Percentiles rank a stretch among this genome's conserved stretches.
Evolutionary conservation across 1,284 basidiomycete species (phyloP).

Genomic region (Trichosporon asahii): DNA sequence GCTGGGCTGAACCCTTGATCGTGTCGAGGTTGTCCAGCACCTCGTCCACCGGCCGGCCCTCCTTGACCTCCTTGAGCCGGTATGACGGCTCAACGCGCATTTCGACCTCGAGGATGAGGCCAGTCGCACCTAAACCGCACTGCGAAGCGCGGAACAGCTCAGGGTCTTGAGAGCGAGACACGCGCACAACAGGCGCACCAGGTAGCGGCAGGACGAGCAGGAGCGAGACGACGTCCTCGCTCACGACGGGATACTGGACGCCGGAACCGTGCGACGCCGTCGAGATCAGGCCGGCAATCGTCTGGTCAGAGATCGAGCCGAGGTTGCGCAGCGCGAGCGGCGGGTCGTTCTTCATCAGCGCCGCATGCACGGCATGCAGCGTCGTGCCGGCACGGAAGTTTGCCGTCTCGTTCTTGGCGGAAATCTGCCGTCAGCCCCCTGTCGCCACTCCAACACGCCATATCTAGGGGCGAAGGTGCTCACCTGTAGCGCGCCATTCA

Average conservation of each 20-base stretch:
- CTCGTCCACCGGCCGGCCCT: conserved; percentile 62
- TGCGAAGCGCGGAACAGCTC: conserved; percentile 89
- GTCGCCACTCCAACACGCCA: background rate
- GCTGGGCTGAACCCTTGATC: conserved; percentile 68
- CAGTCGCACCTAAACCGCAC: conserved; percentile 90
- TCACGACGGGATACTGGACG: conserved; percentile 73
- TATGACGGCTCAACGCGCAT: conserved; percentile 80
- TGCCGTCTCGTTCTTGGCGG: conserved; percentile 59
- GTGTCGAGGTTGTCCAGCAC: conserved; percentile 54
- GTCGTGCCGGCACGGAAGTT: conserved; percentile 76
- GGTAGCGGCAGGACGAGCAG: conserved; percentile 58
- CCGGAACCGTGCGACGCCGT: conserved; percentile 96
- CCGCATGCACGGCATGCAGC: conserved; percentile 64
- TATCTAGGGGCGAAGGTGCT: conserved; percentile 38
- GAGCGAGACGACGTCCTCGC: conserved; percentile 73
- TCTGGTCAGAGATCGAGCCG: conserved; percentile 96
- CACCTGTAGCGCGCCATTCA: conserved; percentile 71
- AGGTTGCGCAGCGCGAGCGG: conserved; percentile 82
- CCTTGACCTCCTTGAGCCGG: conserved; percentile 72
- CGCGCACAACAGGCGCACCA: conserved; percentile 39
- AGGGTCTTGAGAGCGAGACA: conserved; percentile 53
- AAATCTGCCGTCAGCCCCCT: conserved; percentile 59
- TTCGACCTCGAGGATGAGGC: conserved; percentile 76
- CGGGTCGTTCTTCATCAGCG: conserved; percentile 61
- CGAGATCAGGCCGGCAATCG: conserved; percentile 86